Evolutionary conservation across 2,329 filamentous ascomycete species (phyloP).

Genomic region (Penicillium olsonii): DNA sequence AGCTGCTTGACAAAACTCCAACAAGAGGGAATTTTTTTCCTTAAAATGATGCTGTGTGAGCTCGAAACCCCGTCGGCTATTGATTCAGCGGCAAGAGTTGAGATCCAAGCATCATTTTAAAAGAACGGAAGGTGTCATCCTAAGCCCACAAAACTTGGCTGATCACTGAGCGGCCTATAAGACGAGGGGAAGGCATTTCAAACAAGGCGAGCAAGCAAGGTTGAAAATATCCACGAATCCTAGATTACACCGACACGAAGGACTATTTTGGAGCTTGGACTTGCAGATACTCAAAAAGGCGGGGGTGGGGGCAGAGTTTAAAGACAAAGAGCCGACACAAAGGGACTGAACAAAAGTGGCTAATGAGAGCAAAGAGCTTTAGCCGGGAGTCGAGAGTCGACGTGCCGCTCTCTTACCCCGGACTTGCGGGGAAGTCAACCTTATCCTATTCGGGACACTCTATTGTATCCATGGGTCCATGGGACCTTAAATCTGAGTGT

Average conservation of each 20-base stretch:
- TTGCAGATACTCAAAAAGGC: not conserved
- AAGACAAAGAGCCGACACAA: not conserved
- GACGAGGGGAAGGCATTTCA: not conserved
- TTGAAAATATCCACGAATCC: conserved; percentile 28
- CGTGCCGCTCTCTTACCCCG: conserved; percentile 2
- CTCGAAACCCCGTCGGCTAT: conserved; percentile 8
- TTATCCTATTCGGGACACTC: not conserved
- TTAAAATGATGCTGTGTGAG: conserved; percentile 4
- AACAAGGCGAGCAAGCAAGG: conserved; percentile 16
- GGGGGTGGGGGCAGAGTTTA: conserved; percentile 2
- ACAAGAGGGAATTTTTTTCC: conserved; percentile 9
- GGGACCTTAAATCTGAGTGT: not conserved
- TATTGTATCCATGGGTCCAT: no score
- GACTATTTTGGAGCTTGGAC: not conserved
- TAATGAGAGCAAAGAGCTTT: not conserved
- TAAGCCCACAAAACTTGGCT: conserved; percentile 10
- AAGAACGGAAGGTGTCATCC: conserved; percentile 6
- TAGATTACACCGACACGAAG: not conserved
- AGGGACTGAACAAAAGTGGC: not conserved
- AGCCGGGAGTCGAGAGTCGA: not conserved
- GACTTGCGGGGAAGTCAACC: conserved; percentile 5
- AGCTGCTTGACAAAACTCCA: conserved; percentile 17
- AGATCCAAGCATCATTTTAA: not conserved
- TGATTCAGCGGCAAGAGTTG: conserved; percentile 1
- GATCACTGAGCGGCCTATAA: conserved; percentile 9